A percentile compares a stretch with the other conserved stretches of the same genome.
phyloP scores from a whole-genome alignment of 768 basidiomycete genomes.

The Amanita exitialis region DNA sequence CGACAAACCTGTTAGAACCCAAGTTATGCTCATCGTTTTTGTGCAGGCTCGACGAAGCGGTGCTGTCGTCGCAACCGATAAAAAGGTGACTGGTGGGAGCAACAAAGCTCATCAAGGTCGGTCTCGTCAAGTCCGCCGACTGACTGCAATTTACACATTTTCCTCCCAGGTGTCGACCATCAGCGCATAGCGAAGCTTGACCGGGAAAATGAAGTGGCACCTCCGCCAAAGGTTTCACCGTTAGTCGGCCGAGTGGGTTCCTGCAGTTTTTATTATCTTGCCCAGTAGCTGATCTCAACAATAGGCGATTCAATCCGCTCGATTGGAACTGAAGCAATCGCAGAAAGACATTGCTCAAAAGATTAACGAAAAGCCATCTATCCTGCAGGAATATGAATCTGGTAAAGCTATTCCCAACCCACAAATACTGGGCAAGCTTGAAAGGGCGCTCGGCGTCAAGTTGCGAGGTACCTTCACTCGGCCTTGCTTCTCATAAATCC shows the following conservation, averaged over 20 bases:
- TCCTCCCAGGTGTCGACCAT: constrained; percentile 71
- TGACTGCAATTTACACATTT: not conserved
- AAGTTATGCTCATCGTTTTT: constrained; percentile 1
- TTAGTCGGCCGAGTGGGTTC: constrained; percentile 60
- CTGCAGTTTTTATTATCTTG: constrained; percentile 1
- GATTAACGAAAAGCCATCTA: constrained; percentile 87
- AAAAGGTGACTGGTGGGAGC: constrained; percentile 54
- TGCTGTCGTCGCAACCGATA: constrained; percentile 74
- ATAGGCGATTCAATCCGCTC: constrained; percentile 75
- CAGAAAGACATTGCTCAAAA: constrained; percentile 92
- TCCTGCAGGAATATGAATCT: constrained; percentile 84
- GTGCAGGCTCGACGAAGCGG: constrained; percentile 65
- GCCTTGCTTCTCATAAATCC: not conserved
- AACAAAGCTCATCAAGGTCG: constrained; percentile 76
- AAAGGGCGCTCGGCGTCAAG: constrained; percentile 78
- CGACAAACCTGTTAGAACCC: not conserved
- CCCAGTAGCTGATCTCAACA: not conserved
- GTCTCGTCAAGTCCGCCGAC: constrained; percentile 10
- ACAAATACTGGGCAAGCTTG: constrained; percentile 83
- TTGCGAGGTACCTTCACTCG: constrained; percentile 56
- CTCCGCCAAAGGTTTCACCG: constrained; percentile 70
- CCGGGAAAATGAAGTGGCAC: constrained; percentile 91
- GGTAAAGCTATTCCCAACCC: constrained; percentile 81
- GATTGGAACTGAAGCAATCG: constrained; percentile 67
- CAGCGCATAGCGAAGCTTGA: constrained; percentile 91